Percentiles rank a stretch among this genome's conserved stretches.
phyloP scores from a whole-genome alignment of 2,329 filamentous ascomycete genomes.

The Arthrobotrys iridis region DNA sequence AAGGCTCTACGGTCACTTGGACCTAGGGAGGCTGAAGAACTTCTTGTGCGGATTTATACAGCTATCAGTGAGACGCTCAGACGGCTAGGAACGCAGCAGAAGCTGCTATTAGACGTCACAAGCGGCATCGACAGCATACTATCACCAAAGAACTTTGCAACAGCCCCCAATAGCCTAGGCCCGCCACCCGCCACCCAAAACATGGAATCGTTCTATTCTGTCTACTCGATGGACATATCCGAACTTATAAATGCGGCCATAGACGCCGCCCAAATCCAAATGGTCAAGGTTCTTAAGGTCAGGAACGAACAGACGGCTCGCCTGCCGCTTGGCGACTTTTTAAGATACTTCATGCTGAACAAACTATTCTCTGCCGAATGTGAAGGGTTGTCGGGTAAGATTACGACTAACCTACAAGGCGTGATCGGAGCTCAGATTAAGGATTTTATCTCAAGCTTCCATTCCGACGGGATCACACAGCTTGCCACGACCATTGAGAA shows the following conservation, averaged over 20 bases:
- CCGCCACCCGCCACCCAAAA: slow-evolving; percentile 55
- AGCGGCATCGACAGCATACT: slow-evolving; percentile 65
- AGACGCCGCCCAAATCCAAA: slow-evolving; percentile 75
- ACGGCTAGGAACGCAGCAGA: slow-evolving; percentile 87
- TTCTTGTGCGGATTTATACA: slow-evolving; percentile 84
- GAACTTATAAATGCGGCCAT: slow-evolving; percentile 82
- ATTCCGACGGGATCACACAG: slow-evolving; percentile 76
- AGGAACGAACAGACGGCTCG: slow-evolving; percentile 77
- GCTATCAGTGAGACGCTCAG: slow-evolving; percentile 86
- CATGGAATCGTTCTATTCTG: slow-evolving; percentile 50
- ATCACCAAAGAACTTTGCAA: slow-evolving; percentile 63
- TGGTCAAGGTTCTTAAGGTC: slow-evolving; percentile 77
- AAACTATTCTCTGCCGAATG: slow-evolving; percentile 86
- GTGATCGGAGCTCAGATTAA: slow-evolving; percentile 84
- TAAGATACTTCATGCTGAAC: slow-evolving; percentile 84
- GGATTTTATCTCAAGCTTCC: slow-evolving; percentile 77
- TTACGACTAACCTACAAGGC: slow-evolving; percentile 78
- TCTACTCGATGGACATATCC: slow-evolving; percentile 72
- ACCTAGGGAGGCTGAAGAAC: slow-evolving; percentile 81
- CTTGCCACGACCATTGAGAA: slow-evolving; percentile 80
- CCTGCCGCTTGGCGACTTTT: slow-evolving; percentile 74
- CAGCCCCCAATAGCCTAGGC: slow-evolving; percentile 63
- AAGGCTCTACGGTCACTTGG: slow-evolving; percentile 87
- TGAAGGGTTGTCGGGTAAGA: slow-evolving; percentile 82
- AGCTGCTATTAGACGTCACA: slow-evolving; percentile 92